Base-by-base conservation (phyloP, 2,329 filamentous ascomycete species). In the Zymoseptoria passerinii region DNA sequence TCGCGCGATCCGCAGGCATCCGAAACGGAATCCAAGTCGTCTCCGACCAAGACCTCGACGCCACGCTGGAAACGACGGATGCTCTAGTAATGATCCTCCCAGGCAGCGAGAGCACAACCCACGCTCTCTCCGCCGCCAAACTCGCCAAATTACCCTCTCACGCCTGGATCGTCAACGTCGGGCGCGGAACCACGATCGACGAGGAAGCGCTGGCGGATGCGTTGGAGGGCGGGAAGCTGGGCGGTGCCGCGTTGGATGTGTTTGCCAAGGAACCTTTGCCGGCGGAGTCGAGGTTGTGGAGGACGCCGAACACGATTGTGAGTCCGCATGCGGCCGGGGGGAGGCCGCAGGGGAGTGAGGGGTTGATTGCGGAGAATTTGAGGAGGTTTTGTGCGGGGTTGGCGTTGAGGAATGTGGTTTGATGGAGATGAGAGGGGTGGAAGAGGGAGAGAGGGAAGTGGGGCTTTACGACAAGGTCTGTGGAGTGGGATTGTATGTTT, bases 91-190 rank as follows among this genome's bases (percentile, higher is more conserved):
- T 87, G 83, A 86, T 86, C 62, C 75, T 86, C 7, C 83, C 83
- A 0, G 83, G 83, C 0, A 78, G 78, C 40, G 80, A 79, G 8
- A 74, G 76, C n/a, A 86, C 83, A 27, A 73, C 73, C 40, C 73
- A 85, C 65, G 82, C 75, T 1, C 75, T 86, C 59, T 81, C 81
- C 64, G 76, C 75, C 28, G 80, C 83, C 70, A 71, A 81, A 7
- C 68, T 86, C 50, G 74, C 71, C 62, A 67, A 78, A 51, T 72
- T 86, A 61, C 83, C 83, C 44, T 78, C 77, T 62, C 83, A 86
- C 69, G 81, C 84, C 0, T 72, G 90, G n/a, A 75, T 91, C 8
- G 75, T 90, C 52, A 90, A 91, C 68, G 87, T 87, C 0, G 84
- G 84, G 6, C 76, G 87, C 2, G 87, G 86, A 0, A 85, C 85